Conservation (phyloP, 495 filamentous ascomycete species). For the Trypethelium eluteriae region DNA sequence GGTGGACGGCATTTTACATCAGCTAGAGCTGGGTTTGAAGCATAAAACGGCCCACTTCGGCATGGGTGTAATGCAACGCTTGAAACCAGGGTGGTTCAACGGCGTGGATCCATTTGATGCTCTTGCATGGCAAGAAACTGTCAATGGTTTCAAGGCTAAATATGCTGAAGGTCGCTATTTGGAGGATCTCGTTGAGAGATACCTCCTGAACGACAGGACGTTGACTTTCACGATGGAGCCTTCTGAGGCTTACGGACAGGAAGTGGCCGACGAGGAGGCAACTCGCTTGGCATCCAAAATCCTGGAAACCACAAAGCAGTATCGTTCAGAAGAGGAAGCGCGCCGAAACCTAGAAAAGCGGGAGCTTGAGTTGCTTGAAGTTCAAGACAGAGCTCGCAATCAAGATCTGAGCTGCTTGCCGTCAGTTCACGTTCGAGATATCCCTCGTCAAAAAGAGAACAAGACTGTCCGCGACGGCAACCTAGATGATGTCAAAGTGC, state of each 20-base stretch:
- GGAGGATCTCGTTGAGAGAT: constrained; percentile 78
- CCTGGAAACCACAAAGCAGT: constrained; percentile 54
- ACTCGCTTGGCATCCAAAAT: constrained; percentile 63
- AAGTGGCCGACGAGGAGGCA: constrained; percentile 71
- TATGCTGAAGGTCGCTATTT: constrained; percentile 69
- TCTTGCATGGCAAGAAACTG: constrained; percentile 80
- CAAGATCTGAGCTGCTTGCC: constrained; percentile 83
- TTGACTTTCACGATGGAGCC: constrained; percentile 94
- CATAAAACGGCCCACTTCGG: constrained; percentile 95
- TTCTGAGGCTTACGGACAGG: constrained; percentile 59
- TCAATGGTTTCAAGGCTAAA: constrained; percentile 67
- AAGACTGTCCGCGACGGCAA: constrained; percentile 60
- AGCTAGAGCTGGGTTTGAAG: constrained; percentile 80
- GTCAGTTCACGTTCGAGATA: constrained; percentile 78
- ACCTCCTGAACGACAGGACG: constrained; percentile 75
- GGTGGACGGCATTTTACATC: constrained; percentile 86
- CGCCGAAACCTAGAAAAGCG: constrained; percentile 58
- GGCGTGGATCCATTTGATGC: constrained; percentile 86
- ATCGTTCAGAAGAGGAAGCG: constrained; percentile 64
- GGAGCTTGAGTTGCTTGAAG: constrained; percentile 71
- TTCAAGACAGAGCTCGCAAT: constrained; percentile 73
- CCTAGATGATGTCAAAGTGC: constrained; percentile 61
- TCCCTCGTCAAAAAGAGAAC: constrained; percentile 66
- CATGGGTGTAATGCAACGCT: constrained; percentile 76
- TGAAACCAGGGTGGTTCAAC: constrained; percentile 89